A percentile compares a stretch with the other conserved stretches of the same genome.
These are phyloP conservation scores for Hemerocallis citrina DNA, from an alignment of 106 monocot species.

Conservation along the genomic window DNA sequence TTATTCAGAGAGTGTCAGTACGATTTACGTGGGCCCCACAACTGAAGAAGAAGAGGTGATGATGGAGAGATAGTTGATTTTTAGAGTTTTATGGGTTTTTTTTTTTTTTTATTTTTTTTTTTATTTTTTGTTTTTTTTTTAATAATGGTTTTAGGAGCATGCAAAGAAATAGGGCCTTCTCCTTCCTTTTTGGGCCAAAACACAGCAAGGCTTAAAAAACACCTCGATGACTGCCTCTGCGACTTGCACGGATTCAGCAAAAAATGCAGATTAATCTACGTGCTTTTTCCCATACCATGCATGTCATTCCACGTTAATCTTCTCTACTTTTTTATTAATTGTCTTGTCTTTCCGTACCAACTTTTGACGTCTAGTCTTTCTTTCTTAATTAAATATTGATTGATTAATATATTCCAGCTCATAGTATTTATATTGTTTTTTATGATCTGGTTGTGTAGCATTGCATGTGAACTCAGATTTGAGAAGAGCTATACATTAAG, in stretches of 20 bases:
- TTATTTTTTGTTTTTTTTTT: too few species aligned
- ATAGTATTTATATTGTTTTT: too few species aligned
- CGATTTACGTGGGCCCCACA: neutral
- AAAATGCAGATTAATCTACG: neutral
- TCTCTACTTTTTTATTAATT: neutral
- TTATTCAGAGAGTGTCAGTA: slow-evolving; percentile 8
- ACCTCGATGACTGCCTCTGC: neutral
- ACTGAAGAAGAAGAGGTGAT: too few species aligned
- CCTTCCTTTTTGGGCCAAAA: too few species aligned
- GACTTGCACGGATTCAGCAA: neutral
- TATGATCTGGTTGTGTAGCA: too few species aligned
- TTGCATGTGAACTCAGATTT: too few species aligned
- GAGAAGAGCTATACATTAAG: too few species aligned
- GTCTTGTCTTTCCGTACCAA: slow-evolving; percentile 2
- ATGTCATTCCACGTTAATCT: neutral
- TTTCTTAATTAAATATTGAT: too few species aligned
- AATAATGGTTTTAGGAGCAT: neutral
- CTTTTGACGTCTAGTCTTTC: neutral
- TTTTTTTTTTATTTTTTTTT: too few species aligned
- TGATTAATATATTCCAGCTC: too few species aligned
- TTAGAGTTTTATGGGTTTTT: neutral
- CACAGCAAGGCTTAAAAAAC: neutral
- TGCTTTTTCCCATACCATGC: neutral
- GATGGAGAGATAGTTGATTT: too few species aligned
- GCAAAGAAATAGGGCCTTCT: neutral